Percentiles rank a stretch among this genome's conserved stretches.
phyloP scores from a whole-genome alignment of 1,284 basidiomycete genomes.

The Trichosporon faecale region DNA sequence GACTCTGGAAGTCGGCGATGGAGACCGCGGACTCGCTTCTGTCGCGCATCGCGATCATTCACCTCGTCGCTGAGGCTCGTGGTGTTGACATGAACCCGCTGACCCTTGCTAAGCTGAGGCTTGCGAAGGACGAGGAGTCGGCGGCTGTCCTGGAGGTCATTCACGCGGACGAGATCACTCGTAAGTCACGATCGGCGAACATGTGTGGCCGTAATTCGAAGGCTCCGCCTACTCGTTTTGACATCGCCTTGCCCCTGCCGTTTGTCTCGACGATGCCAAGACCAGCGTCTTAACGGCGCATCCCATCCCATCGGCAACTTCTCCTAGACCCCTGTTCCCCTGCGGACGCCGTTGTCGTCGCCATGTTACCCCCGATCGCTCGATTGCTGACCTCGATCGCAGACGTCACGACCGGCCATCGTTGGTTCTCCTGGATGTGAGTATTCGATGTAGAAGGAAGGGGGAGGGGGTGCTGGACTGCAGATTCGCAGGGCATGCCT shows the following conservation, averaged over 20 bases:
- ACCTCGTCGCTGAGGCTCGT: slow-evolving; percentile 82
- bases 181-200: slow-evolving; percentile 43
- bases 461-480: not conserved
- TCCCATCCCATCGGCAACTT: no score
- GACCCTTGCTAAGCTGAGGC: slow-evolving; percentile 73
- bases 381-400: not conserved
- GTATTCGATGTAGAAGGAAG: slow-evolving; percentile 14
- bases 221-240: no score
- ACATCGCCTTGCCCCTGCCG: no score
- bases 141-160: slow-evolving; percentile 71
- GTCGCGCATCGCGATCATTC: slow-evolving; percentile 78
- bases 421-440: slow-evolving; percentile 74
- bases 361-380: not conserved
- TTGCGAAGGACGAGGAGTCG: slow-evolving; percentile 67
- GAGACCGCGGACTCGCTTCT: slow-evolving; percentile 69
- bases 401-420: slow-evolving; percentile 75
- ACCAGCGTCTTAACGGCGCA: not conserved
- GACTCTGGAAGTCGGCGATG: slow-evolving; percentile 75
- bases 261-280: no score
- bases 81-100: slow-evolving; percentile 82
- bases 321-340: no score
- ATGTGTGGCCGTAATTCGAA: not conserved
- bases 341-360: not conserved
- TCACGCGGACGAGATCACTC: slow-evolving; percentile 74
- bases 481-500: not conserved